Conservation (phyloP, 2,329 filamentous ascomycete genomes). For the Cladobotryum mycophilum region DNA sequence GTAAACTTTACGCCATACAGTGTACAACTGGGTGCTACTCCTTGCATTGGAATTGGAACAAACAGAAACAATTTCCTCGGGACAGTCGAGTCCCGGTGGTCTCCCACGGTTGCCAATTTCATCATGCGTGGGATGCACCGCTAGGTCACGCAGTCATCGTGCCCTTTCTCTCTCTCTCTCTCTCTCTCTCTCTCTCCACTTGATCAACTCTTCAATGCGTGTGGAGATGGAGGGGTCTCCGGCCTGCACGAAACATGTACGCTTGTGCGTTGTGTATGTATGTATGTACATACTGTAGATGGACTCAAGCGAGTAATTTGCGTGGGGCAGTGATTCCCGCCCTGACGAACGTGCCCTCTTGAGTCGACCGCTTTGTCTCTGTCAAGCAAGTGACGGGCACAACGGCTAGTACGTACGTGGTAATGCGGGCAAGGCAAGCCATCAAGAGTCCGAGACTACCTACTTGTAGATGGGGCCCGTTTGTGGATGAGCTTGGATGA, state of each 20-base stretch:
- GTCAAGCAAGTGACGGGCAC: neutral
- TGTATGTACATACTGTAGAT: too few species aligned
- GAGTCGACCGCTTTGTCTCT: neutral
- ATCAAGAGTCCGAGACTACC: neutral
- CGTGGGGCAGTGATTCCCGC: conserved; percentile 2
- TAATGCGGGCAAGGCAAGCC: neutral
- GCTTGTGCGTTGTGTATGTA: neutral
- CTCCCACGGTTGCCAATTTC: too few species aligned
- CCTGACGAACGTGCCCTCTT: neutral
- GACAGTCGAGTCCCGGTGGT: too few species aligned
- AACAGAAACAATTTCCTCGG: too few species aligned
- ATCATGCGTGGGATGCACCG: too few species aligned
- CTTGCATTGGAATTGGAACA: too few species aligned
- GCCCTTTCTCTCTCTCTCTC: too few species aligned
- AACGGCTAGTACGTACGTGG: neutral
- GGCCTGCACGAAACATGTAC: neutral
- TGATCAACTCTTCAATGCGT: neutral
- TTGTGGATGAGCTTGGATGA: neutral
- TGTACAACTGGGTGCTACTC: too few species aligned
- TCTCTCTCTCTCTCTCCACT: neutral
- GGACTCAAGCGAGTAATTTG: neutral
- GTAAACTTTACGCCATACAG: too few species aligned
- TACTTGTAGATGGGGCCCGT: neutral
- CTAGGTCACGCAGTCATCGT: too few species aligned
- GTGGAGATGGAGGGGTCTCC: neutral